A percentile compares a stretch with the other conserved stretches of the same genome.
Evolutionary conservation across 352 stramenopile species (phyloP).

Genomic region (Pilasporangium apinafurcum): DNA sequence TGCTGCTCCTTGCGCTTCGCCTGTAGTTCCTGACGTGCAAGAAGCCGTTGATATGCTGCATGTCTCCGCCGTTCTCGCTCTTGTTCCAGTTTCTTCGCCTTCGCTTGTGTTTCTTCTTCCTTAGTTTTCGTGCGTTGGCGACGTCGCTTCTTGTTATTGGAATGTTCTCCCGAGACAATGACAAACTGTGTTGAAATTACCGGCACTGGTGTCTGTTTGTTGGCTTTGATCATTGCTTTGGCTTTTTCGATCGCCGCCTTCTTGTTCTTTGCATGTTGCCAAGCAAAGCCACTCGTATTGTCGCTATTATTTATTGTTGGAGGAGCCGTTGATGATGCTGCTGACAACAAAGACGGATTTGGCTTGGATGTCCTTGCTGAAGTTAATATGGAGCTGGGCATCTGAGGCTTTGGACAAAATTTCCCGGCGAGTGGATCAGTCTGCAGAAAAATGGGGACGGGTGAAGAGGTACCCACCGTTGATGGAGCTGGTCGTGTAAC

Average conservation of each 20-base stretch:
- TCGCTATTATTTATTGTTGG: too few relatives aligned
- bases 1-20: constrained; percentile 29
- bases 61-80: constrained; percentile 44
- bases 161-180: constrained; percentile 27
- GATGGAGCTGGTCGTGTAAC: neutral
- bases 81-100: constrained; percentile 16
- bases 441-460: constrained; percentile 6
- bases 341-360: neutral
- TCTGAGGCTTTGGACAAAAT: neutral
- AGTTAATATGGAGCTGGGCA: neutral
- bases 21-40: constrained; percentile 51
- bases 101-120: constrained; percentile 18
- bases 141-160: constrained; percentile 17
- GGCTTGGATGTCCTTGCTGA: neutral
- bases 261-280: constrained; percentile 12
- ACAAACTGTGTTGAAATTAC: constrained; percentile 23
- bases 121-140: constrained; percentile 18
- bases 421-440: neutral
- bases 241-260: constrained; percentile 24
- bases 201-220: constrained; percentile 2
- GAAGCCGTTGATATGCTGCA: constrained; percentile 49
- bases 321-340: neutral
- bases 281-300: too few relatives aligned
- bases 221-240: constrained; percentile 23
- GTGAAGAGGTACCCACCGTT: neutral